Base-by-base conservation (phyloP, 768 basidiomycete genomes). In the Pleurotus sapidus region DNA sequence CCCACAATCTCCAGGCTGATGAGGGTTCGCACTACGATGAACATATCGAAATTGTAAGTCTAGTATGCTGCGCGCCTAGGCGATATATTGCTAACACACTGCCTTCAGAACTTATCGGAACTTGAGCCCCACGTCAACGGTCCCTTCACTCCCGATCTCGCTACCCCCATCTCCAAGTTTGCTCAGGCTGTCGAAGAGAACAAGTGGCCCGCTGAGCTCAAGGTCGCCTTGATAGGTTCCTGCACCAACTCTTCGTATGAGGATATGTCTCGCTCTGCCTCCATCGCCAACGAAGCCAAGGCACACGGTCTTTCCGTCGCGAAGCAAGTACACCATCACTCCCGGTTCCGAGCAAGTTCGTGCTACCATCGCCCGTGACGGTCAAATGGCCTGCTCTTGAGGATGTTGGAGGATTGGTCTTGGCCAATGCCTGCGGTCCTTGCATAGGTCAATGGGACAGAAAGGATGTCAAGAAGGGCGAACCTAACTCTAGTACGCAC, bases 201-300 rank as follows among this genome's bases (percentile, higher is more conserved):
- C 79, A 79, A 82, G 71, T 98, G 97, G 97, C 97, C 97, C 38
- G 81, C 88, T 56, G 95, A 99, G 72, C 87, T 99, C 78, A 94
- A 91, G 79, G 97, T 98, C 66, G 93, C 86, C 59, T 88, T 99
- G 58, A 98, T 99, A 71, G 97, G 97, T 53, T 98, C 97, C 47
- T 99, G 97, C 88, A 98, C 97, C 72, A 99, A 99, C 85, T 98
- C 97, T 47, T 98, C 97, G 34, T 99, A 99, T 71, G 97, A 99
- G 78, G 97, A 99, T 76, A 97, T 98, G 96, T 90, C 94, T 38
- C 94, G 97, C 70, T 91, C 96, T 39, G 96, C 94, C 25, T 90
- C 90, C 46, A 97, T 99, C 69, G 94, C 92, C 63, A 83, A 82
- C 65, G 88, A 99, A 73, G 97, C 97, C 59, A 74, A 86, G 50